Base-by-base conservation (phyloP, 73 alveolate genomes). In the Symbiodinium natans region DNA sequence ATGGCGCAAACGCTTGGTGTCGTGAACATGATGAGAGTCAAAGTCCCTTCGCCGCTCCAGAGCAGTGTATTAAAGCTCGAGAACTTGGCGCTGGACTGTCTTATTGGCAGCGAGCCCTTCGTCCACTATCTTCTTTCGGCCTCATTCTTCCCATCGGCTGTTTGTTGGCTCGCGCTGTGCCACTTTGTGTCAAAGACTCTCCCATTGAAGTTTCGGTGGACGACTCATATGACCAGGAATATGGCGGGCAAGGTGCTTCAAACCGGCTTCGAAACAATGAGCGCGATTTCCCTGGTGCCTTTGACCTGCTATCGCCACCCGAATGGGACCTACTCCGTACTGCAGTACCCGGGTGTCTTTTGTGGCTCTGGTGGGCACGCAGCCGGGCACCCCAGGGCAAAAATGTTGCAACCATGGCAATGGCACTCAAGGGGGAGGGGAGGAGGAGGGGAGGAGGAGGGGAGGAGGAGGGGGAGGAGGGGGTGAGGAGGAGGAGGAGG, bases 291-390 rank as follows among this genome's bases (percentile, higher is more conserved):
- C 39, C 8, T 86, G 84, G 83, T 71, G 21, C 94, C 94, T 11
- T 13, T 86, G 94, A 86, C 54, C 84, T 86, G 94, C 83, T 86
- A 36, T 84, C 17, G 77, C 15, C 93, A 85, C 39, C 93, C 93
- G 82, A 85, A 52, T 33, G 93, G 93, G 82, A n/a, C 34, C 40
- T 29, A 39, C 41, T 54, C 84, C 59, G 23, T 86, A 29, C n/a
- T 86, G 84, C 33, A 86, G 83, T 86, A 86, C 41, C 94, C 94
- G 25, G 56, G 83, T 41, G 83, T 86, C 41, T 17, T 40, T 36
- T 86, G 93, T 86, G 93, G 83, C 83, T 34, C 93, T 11, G 74
- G 17, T 5, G 93, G 0, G 34, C 75, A 25, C 39, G 38, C 34
- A n/a, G n/a, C n/a, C n/a, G n/a, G n/a, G n/a, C n/a, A n/a, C n/a